Evolutionary conservation across 2,329 filamentous ascomycete genomes (phyloP).

Genomic region (Sporothrix pseudoabietina): DNA sequence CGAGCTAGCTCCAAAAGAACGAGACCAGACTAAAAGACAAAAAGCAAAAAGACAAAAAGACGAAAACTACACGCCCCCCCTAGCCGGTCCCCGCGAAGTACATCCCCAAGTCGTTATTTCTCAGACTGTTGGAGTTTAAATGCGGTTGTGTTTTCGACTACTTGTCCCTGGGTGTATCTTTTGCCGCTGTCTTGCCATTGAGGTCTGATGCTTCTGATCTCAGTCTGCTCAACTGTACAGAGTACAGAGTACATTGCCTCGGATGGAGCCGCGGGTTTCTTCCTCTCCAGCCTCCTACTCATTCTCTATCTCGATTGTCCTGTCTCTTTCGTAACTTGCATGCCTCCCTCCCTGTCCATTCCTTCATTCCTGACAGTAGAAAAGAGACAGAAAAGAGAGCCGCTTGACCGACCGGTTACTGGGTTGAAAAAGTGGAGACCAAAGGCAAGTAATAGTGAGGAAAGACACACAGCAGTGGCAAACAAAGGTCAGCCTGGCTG

Average conservation of each 20-base stretch:
- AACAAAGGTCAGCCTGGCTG: not conserved
- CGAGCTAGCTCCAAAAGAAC: not conserved
- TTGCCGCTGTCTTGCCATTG: not conserved
- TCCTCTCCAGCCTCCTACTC: not conserved
- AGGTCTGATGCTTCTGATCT: not conserved
- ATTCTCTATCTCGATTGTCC: not conserved
- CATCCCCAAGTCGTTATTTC: not conserved
- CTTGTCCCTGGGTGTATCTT: not conserved
- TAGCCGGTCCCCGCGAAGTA: conserved; percentile 6
- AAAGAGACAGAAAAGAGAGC: conserved; percentile 7
- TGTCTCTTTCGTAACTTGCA: not conserved
- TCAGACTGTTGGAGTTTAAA: not conserved
- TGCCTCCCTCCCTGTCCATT: not conserved
- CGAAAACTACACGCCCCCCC: conserved; percentile 1
- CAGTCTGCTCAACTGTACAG: not conserved
- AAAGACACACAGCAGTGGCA: not conserved
- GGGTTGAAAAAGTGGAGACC: conserved; percentile 22
- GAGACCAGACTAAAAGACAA: not conserved
- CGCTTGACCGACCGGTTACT: conserved; percentile 34
- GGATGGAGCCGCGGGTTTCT: not conserved
- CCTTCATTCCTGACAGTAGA: conserved; percentile 19
- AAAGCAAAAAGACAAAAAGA: not conserved
- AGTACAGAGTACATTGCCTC: not conserved
- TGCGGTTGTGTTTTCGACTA: not conserved
- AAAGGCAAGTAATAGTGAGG: not conserved